Percentiles rank a stretch among this genome's conserved stretches.
Conservation (phyloP, 768 basidiomycete species). For the Pisolithus tinctorius region DNA sequence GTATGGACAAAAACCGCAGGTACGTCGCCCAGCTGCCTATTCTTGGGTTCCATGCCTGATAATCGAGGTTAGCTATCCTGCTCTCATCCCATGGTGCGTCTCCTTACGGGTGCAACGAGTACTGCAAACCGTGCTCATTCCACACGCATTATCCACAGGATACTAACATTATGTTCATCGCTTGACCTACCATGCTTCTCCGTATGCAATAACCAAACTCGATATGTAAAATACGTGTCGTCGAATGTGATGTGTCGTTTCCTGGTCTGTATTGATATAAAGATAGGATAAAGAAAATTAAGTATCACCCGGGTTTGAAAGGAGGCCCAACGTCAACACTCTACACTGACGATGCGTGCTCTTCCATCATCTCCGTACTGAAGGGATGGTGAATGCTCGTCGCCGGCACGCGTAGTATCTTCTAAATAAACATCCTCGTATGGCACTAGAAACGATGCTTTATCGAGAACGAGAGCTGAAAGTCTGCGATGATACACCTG, state of each 20-base stretch:
- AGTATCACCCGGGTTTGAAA: neutral
- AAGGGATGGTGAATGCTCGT: slow-evolving; percentile 23
- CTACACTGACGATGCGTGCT: slow-evolving; percentile 47
- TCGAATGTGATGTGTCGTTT: neutral
- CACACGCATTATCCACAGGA: slow-evolving; percentile 12
- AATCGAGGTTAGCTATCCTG: slow-evolving; percentile 29
- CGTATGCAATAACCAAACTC: neutral
- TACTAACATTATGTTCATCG: slow-evolving; percentile 23
- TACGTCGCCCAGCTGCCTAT: slow-evolving; percentile 4
- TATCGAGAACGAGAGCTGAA: slow-evolving; percentile 60
- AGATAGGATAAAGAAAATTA: neutral
- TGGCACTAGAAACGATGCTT: slow-evolving; percentile 10
- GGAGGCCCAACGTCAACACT: slow-evolving; percentile 28
- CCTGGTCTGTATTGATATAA: neutral
- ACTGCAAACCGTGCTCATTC: neutral
- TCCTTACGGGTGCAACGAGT: neutral
- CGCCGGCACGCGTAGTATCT: slow-evolving; percentile 12
- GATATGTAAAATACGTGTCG: neutral
- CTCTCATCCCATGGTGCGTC: slow-evolving; percentile 37
- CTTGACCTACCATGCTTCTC: slow-evolving; percentile 10
- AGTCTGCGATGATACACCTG: slow-evolving; percentile 56
- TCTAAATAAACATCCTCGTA: slow-evolving; percentile 6
- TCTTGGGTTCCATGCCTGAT: slow-evolving; percentile 4
- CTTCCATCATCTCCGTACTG: slow-evolving; percentile 51
- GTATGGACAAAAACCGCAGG: slow-evolving; percentile 55